phyloP scores from a whole-genome alignment of 129 eudicot species.

The Pseudognaphalium luteoalbum region DNA sequence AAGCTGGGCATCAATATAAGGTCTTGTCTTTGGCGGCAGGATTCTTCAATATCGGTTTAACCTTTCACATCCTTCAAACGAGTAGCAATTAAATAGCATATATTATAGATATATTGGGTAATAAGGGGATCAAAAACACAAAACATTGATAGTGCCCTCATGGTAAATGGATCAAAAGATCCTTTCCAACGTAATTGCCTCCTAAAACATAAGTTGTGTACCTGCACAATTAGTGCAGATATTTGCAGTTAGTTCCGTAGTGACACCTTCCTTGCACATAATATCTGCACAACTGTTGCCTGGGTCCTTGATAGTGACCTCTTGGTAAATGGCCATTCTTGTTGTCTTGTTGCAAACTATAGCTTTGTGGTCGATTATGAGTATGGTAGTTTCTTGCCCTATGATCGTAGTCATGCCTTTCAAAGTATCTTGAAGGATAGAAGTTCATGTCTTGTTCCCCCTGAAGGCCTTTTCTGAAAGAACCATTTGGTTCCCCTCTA shows the following conservation, averaged over 20 bases:
- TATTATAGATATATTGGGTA: too few species aligned
- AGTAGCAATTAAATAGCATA: too few species aligned
- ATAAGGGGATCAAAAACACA: too few species aligned
- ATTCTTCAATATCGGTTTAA: too few species aligned
- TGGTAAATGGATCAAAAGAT: not conserved
- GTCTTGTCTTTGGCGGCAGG: too few species aligned
- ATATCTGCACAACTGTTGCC: conserved; percentile 47
- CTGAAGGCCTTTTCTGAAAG: not conserved
- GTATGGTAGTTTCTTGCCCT: not conserved
- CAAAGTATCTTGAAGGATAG: conserved; percentile 15
- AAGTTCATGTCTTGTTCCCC: conserved; percentile 14
- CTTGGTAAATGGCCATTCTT: not conserved
- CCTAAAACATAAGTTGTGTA: not conserved
- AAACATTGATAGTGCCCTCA: too few species aligned
- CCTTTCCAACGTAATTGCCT: conserved; percentile 1
- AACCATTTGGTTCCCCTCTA: not conserved
- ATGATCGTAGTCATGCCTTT: not conserved
- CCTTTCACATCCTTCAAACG: too few species aligned
- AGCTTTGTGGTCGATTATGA: conserved; percentile 7
- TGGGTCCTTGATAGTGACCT: conserved; percentile 16
- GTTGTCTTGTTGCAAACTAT: conserved; percentile 17
- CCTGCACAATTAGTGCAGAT: conserved; percentile 38
- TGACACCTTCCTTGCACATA: conserved; percentile 58
- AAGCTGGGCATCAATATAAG: too few species aligned
- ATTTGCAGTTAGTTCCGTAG: conserved; percentile 70